Conservation (phyloP, 2,329 filamentous ascomycete species). For the Chlorencoelia australis region DNA sequence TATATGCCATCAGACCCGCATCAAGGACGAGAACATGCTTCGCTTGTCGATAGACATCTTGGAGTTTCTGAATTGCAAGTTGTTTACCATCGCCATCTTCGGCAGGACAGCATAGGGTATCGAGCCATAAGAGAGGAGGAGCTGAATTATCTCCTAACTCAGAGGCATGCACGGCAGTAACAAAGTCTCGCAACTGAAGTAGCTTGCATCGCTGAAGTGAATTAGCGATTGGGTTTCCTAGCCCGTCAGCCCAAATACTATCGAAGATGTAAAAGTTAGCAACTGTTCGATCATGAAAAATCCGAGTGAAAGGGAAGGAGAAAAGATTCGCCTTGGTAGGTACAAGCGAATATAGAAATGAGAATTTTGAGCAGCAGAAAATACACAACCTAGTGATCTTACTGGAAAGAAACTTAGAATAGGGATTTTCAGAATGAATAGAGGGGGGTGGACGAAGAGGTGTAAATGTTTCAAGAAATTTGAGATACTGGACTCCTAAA, state of each 20-base stretch:
- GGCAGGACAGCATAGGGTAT: conserved; percentile 28
- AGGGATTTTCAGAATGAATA: no score
- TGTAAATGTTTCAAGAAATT: no score
- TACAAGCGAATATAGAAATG: no score
- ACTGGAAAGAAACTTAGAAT: no score
- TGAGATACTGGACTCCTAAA: no score
- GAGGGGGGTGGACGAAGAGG: no score
- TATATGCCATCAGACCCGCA: conserved; percentile 21
- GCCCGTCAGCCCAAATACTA: conserved; percentile 30
- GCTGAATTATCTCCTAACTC: conserved; percentile 3
- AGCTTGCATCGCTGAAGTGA: conserved; percentile 19
- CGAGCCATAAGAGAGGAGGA: conserved; percentile 27
- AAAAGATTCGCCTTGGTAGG: no score
- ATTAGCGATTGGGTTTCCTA: conserved; percentile 27
- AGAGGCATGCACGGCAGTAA: neutral
- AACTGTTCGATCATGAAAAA: no score
- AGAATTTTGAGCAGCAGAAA: no score
- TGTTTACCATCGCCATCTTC: conserved; percentile 10
- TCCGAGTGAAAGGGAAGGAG: no score
- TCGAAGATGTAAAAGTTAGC: no score
- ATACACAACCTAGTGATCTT: no score
- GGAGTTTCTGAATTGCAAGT: conserved; percentile 26
- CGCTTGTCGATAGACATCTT: conserved; percentile 27
- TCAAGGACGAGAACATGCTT: conserved; percentile 26
- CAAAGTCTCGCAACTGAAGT: conserved; percentile 4